Conservation (phyloP, 176 grass and related monocot genomes). For the Tillandsia fasciculata region DNA sequence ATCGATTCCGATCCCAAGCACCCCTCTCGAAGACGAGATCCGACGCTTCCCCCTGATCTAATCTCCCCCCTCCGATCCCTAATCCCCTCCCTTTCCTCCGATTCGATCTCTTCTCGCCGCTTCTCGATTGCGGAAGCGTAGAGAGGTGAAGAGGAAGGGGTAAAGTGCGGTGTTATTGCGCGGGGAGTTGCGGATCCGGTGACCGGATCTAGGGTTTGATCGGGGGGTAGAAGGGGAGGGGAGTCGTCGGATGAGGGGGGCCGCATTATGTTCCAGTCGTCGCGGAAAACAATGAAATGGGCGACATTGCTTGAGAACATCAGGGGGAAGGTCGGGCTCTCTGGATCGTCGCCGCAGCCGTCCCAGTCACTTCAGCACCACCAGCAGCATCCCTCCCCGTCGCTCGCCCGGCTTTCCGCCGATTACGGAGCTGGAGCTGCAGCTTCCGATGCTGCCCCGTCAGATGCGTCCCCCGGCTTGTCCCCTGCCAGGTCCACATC, state of each 20-base stretch:
- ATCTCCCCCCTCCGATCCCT: not conserved
- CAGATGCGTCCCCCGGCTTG: not conserved
- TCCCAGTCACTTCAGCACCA: slow-evolving; percentile 25
- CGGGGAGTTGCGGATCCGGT: slow-evolving; percentile 43
- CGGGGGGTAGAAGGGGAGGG: not conserved
- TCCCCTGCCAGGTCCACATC: not conserved
- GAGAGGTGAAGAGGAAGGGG: not conserved
- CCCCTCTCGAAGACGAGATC: no score
- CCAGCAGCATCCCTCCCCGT: slow-evolving; percentile 18
- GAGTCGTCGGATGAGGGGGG: slow-evolving; percentile 70
- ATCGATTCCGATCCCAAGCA: not conserved
- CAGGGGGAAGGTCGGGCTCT: slow-evolving; percentile 80
- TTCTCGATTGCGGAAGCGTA: not conserved
- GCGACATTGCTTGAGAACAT: slow-evolving; percentile 93
- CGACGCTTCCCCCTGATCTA: not conserved
- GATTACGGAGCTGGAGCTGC: slow-evolving; percentile 27
- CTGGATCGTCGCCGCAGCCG: slow-evolving; percentile 31
- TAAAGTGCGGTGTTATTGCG: not conserved
- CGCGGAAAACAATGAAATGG: slow-evolving; percentile 74
- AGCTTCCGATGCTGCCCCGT: slow-evolving; percentile 29
- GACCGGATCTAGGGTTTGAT: slow-evolving; percentile 57
- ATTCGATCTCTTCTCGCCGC: not conserved
- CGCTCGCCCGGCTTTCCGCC: slow-evolving; percentile 15
- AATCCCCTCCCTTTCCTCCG: not conserved
- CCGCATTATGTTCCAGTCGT: slow-evolving; percentile 38